A percentile compares a stretch with the other conserved stretches of the same genome.
These are phyloP conservation scores for Austroboletus novae-zelandiae DNA, from an alignment of 1,284 basidiomycete genomes.

Conservation along the genomic window DNA sequence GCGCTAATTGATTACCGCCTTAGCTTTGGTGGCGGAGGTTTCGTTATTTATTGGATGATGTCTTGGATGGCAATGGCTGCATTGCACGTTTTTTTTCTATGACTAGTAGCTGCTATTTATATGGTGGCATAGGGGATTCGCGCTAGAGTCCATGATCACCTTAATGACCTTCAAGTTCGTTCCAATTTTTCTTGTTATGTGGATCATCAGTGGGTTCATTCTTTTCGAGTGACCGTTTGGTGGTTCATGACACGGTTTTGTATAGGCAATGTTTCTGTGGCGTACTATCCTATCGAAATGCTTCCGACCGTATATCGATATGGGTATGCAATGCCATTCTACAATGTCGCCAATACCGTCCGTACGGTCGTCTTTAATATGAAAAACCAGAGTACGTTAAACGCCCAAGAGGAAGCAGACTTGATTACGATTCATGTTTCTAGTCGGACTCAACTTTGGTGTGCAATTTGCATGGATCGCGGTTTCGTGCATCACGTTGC, in stretches of 20 bases:
- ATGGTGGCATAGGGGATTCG: slow-evolving; percentile 46
- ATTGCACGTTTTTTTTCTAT: slow-evolving; percentile 36
- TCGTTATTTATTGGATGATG: slow-evolving; percentile 76
- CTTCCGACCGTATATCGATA: slow-evolving; percentile 66
- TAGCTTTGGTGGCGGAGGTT: slow-evolving; percentile 54
- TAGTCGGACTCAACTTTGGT: slow-evolving; percentile 61
- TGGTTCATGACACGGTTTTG: not conserved
- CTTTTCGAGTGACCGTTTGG: not conserved
- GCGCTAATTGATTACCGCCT: not conserved
- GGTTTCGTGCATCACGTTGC: slow-evolving; percentile 51
- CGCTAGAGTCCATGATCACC: slow-evolving; percentile 61
- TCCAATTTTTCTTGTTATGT: slow-evolving; percentile 61
- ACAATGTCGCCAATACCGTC: slow-evolving; percentile 60
- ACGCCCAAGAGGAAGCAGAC: not conserved
- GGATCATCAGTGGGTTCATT: slow-evolving; percentile 57
- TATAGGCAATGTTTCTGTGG: slow-evolving; percentile 67
- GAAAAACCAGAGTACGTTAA: slow-evolving; percentile 51
- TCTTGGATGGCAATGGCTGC: slow-evolving; percentile 63
- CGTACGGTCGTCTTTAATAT: slow-evolving; percentile 69
- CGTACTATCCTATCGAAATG: slow-evolving; percentile 61
- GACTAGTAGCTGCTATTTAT: not conserved
- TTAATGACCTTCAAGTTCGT: slow-evolving; percentile 52
- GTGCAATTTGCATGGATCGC: slow-evolving; percentile 54
- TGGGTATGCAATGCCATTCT: slow-evolving; percentile 71
- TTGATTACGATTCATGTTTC: slow-evolving; percentile 6